phyloP scores from a whole-genome alignment of 1,284 basidiomycete species.

The Phellopilus nigrolimitatus region DNA sequence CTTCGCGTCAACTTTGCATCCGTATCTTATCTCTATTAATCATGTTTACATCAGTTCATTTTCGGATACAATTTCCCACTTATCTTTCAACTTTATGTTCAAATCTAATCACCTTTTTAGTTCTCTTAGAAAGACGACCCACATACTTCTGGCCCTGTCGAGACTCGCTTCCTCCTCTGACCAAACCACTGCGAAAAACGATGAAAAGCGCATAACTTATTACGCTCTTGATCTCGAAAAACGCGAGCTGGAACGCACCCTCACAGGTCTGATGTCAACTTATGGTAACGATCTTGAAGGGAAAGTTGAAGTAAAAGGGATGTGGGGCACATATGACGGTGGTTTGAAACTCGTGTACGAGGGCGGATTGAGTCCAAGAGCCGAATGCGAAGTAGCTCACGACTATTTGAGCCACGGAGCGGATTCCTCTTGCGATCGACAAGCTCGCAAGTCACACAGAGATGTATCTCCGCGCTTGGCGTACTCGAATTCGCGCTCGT shows the following conservation, averaged over 20 bases:
- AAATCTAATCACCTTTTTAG: conserved; percentile 36
- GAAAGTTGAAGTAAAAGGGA: conserved; percentile 72
- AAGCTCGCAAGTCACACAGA: background rate
- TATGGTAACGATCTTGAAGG: conserved; percentile 63
- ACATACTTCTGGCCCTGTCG: conserved; percentile 76
- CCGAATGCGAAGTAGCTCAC: background rate
- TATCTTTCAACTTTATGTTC: background rate
- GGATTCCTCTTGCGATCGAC: background rate
- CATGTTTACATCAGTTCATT: background rate
- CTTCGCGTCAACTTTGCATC: conserved; percentile 6
- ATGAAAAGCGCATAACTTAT: conserved; percentile 57
- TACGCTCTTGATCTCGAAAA: conserved; percentile 93
- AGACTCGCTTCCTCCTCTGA: conserved; percentile 35
- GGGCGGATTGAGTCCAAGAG: conserved; percentile 42
- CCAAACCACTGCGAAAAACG: conserved; percentile 8
- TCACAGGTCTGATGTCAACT: conserved; percentile 62
- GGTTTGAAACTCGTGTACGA: conserved; percentile 65
- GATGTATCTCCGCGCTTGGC: conserved; percentile 15
- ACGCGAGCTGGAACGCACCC: conserved; percentile 79
- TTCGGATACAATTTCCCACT: background rate
- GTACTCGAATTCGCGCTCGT: conserved; percentile 9
- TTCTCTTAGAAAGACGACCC: conserved; percentile 86
- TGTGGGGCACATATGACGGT: conserved; percentile 88
- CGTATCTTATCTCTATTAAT: conserved; percentile 22
- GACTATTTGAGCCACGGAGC: background rate